phyloP scores from a whole-genome alignment of 257 asterid species.

The Solanum commersonii region DNA sequence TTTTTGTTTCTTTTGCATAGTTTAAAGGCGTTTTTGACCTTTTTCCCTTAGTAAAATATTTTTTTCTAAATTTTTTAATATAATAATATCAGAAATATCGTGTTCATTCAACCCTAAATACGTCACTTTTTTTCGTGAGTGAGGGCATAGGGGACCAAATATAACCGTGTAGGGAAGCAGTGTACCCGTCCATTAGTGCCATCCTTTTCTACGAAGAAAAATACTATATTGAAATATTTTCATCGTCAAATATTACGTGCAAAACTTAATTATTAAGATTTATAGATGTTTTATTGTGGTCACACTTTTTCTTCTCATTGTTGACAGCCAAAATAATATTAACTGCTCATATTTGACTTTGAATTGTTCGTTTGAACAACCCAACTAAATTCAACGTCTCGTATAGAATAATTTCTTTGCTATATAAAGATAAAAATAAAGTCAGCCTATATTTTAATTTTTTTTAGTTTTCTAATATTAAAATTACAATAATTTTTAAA shows the following conservation, averaged over 20 bases:
- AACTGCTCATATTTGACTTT: not conserved
- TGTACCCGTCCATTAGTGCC: not conserved
- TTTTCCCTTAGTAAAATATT: too few species aligned
- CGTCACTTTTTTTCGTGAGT: not conserved
- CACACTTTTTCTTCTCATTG: not conserved
- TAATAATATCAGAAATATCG: too few species aligned
- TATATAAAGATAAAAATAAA: too few species aligned
- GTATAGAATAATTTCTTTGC: not conserved
- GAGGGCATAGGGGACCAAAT: not conserved
- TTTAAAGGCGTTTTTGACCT: too few species aligned
- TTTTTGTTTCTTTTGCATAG: too few species aligned
- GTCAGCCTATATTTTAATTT: accelerated
- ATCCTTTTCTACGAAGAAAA: not conserved
- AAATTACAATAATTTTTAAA: too few species aligned
- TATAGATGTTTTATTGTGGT: not conserved
- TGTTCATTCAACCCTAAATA: not conserved
- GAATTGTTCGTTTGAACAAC: not conserved
- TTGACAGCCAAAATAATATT: not conserved
- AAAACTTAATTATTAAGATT: not conserved
- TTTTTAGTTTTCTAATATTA: too few species aligned
- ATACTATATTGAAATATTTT: not conserved
- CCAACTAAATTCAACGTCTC: not conserved
- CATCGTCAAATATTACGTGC: not conserved
- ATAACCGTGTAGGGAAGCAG: not conserved
- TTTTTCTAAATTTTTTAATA: too few species aligned